phyloP scores from a whole-genome alignment of 139 green algal genomes.

The Chlorella vulgaris region DNA sequence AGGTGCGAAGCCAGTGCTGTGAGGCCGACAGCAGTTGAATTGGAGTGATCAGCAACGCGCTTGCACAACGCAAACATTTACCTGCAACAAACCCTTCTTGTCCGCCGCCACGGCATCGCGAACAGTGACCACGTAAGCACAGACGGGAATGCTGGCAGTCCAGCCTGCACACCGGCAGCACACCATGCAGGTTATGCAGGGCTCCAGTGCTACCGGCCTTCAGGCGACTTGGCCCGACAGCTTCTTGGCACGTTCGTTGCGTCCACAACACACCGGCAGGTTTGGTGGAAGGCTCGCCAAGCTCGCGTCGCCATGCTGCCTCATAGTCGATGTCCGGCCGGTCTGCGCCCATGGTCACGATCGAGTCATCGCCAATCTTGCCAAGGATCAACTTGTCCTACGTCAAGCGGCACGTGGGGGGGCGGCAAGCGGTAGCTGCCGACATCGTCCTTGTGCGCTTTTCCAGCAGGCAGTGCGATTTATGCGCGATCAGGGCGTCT shows the following conservation, averaged over 20 bases:
- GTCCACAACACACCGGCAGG: background rate
- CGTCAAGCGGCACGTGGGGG: background rate
- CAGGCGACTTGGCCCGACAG: too few relatives aligned
- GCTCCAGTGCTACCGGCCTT: too few relatives aligned
- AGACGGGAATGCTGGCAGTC: background rate
- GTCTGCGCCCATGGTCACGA: conserved; percentile 10
- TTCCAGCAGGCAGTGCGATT: too few relatives aligned
- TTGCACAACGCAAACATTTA: too few relatives aligned
- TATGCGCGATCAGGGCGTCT: too few relatives aligned
- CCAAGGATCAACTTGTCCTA: conserved; percentile 21
- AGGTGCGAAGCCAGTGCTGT: background rate
- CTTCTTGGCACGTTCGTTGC: background rate
- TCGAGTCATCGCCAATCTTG: conserved; percentile 8
- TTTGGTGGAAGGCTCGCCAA: background rate
- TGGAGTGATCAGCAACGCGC: background rate
- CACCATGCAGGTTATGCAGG: background rate
- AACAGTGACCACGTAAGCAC: conserved; percentile 64
- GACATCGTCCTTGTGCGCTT: too few relatives aligned
- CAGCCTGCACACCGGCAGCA: background rate
- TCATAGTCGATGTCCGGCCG: background rate
- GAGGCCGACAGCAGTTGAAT: too few relatives aligned
- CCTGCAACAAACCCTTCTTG: conserved; percentile 51
- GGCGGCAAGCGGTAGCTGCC: background rate
- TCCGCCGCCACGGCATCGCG: conserved; percentile 50
- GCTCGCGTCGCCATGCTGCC: conserved; percentile 6